A percentile compares a stretch with the other conserved stretches of the same genome.
phyloP scores from a whole-genome alignment of 1,284 basidiomycete genomes.

The Leccinum huronense region DNA sequence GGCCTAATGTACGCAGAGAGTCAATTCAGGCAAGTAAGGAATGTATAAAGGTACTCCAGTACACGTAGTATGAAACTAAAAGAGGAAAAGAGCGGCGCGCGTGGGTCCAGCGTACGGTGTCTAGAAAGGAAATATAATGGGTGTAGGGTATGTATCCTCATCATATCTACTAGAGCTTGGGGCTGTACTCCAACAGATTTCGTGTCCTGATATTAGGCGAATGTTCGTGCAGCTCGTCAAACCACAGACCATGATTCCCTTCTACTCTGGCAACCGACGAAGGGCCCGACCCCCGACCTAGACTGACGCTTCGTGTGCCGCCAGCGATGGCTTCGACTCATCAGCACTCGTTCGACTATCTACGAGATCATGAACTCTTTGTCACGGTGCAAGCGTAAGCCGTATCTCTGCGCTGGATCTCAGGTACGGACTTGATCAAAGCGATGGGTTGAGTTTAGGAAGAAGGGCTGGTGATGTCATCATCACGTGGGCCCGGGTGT shows the following conservation, averaged over 20 bases:
- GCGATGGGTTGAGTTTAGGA: neutral
- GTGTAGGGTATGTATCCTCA: neutral
- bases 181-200: neutral
- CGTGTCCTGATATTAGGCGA: neutral
- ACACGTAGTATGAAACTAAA: neutral
- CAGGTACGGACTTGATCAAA: neutral
- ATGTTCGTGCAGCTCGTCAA: neutral
- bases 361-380: neutral
- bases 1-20: neutral
- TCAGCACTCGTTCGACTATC: neutral
- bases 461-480: neutral
- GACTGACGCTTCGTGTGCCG: neutral
- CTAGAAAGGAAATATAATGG: neutral
- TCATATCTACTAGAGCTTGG: neutral
- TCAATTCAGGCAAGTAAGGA: neutral
- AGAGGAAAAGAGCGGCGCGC: neutral
- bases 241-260: neutral
- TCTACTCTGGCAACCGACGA: neutral
- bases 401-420: neutral
- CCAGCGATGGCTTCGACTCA: neutral
- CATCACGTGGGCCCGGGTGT: neutral
- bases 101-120: neutral
- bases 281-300: neutral
- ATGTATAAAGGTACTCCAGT: neutral
- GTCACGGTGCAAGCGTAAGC: neutral